phyloP scores from a whole-genome alignment of 1,139 yeast species.

The Starmera stellimalicola region DNA sequence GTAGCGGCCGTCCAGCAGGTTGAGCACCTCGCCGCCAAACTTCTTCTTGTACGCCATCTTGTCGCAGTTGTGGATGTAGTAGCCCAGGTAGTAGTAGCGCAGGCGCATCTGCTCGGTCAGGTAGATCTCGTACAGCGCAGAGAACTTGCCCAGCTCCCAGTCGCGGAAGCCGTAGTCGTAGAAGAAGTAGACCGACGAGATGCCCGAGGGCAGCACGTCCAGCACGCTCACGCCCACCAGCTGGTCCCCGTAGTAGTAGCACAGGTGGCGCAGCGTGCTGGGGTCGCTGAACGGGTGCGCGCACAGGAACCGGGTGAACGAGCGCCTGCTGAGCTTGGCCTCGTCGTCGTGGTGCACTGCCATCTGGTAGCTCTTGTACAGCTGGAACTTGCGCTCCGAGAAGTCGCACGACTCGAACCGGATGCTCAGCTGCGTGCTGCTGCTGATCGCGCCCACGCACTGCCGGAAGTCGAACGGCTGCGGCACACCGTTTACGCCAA shows the following conservation, averaged over 20 bases:
- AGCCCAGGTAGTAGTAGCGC: conserved; percentile 63
- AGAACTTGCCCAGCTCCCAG: conserved; percentile 67
- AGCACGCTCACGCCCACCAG: conserved; percentile 71
- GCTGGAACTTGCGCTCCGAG: conserved; percentile 50
- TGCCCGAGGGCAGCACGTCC: conserved; percentile 67
- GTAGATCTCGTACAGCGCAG: conserved; percentile 64
- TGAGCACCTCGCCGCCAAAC: conserved; percentile 67
- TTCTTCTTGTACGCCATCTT: conserved; percentile 79
- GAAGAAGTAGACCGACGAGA: conserved; percentile 80
- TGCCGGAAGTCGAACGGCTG: no score
- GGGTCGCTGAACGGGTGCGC: conserved; percentile 44
- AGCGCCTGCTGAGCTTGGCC: conserved; percentile 31
- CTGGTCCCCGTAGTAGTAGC: conserved; percentile 55
- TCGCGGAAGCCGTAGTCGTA: conserved; percentile 79
- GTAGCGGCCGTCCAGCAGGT: conserved; percentile 38
- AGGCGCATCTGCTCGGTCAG: conserved; percentile 28
- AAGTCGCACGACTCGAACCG: conserved; percentile 44
- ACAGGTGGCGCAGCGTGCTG: conserved; percentile 57
- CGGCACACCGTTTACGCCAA: no score
- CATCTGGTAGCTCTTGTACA: conserved; percentile 64
- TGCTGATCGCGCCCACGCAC: no score
- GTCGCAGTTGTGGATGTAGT: conserved; percentile 65
- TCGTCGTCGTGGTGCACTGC: conserved; percentile 58
- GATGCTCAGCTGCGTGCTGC: no score
- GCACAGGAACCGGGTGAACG: conserved; percentile 63